Base-by-base conservation (phyloP, 352 stramenopile species). In the Blastocystis sp. region DNA sequence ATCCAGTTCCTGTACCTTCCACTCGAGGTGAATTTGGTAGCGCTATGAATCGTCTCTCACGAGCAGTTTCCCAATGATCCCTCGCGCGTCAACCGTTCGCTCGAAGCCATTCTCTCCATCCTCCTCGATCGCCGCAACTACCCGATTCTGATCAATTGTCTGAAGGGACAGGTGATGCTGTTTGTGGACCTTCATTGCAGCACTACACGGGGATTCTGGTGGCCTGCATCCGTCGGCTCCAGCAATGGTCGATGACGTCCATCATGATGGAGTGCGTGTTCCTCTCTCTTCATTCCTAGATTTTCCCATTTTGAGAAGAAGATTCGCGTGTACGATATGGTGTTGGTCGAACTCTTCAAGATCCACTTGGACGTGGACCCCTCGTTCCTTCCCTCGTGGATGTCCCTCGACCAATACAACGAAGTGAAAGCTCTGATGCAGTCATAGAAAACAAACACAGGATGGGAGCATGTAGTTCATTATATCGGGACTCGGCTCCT, bases 251-350 rank as follows among this genome's bases (percentile, higher is more conserved):
- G 0, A 18, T 71, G 59, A 27, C 59, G 14, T 71, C 59, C 29
- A 71, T 71, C 36, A n/a, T 71, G 11, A 11, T 38, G 32, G 59
- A 71, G 32, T 64, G 7, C 11, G 54, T 0, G 16, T 54, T 54
- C 9, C 11, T 21, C 11, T 54, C 9, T 11, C 7, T 64, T 29
- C n/a, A 64, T n/a, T 36, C 16, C 0, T 54, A 64, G 54, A 36
- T 71, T 71, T 44, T 71, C 59, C 14, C 59, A 46, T 44, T 71
- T 46, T 44, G 59, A 71, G n/a, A 71, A 71, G 59, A 71, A 71
- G 59, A 71, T 71, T 8, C 38, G 16, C 7, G 59, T 71, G 38
- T 71, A 71, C 38, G 59, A 71, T 29, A 36, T 71, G 59, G 7
- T 71, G 4, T 38, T 71, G 7, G 59, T 71, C 14, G 59, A 71